Conservation (phyloP, 305 asterid genomes). For the Fraxinus dipetala region DNA sequence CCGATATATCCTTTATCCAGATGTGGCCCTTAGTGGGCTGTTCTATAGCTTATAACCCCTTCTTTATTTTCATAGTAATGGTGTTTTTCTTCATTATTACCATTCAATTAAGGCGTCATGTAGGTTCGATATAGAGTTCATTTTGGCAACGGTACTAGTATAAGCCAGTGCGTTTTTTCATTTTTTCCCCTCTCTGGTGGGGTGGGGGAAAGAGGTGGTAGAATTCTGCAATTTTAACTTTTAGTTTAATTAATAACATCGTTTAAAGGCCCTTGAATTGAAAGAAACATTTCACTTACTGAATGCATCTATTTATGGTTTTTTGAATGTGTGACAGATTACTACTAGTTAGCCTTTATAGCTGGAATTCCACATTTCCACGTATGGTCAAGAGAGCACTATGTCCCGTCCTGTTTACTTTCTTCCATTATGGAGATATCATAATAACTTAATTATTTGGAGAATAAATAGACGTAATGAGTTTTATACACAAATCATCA, state of each 20-base stretch:
- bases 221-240: not conserved
- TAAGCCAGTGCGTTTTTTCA: not conserved
- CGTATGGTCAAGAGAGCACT: not conserved
- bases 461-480: not conserved
- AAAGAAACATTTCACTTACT: not conserved
- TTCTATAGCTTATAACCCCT: not conserved
- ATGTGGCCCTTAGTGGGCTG: not conserved
- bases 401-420: not conserved
- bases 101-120: not conserved
- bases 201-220: not conserved
- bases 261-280: not conserved
- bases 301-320: not conserved
- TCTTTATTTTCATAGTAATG: not conserved
- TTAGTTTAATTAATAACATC: constrained; percentile 5
- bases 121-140: not conserved
- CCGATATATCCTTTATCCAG: not conserved
- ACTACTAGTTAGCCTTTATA: not conserved
- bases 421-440: not conserved
- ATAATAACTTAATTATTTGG: not conserved
- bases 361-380: not conserved
- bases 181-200: not conserved
- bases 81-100: not conserved
- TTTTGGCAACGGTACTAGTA: not conserved
- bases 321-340: not conserved
- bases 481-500: not conserved